phyloP scores from a whole-genome alignment of 2,329 filamentous ascomycete species.

The Fusarium decemcellulare region DNA sequence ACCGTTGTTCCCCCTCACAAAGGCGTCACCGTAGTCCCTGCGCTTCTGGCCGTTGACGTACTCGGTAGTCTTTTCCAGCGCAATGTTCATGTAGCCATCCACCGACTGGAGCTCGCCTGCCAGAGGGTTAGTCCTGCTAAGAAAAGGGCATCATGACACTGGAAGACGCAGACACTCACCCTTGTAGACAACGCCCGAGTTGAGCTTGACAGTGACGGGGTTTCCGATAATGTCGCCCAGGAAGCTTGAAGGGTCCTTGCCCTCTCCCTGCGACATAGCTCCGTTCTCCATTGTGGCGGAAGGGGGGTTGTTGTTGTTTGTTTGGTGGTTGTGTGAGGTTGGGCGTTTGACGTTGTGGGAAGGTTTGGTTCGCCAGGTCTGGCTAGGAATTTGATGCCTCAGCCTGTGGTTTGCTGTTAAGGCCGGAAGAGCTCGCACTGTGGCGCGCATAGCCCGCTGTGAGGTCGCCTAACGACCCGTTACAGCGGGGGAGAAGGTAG shows the following conservation, averaged over 20 bases:
- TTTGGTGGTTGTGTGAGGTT: conserved; percentile 9
- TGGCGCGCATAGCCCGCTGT: conserved; percentile 21
- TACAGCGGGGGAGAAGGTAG: conserved; percentile 33
- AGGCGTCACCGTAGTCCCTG: conserved; percentile 92
- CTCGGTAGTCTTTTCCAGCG: conserved; percentile 94
- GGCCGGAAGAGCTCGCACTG: conserved; percentile 43
- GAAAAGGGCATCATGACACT: conserved; percentile 2
- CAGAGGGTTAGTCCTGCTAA: conserved; percentile 13
- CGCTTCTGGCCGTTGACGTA: conserved; percentile 88
- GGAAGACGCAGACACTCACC: conserved; percentile 65
- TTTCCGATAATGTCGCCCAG: conserved; percentile 95
- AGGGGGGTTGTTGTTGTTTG: conserved; percentile 2
- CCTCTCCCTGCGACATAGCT: conserved; percentile 73
- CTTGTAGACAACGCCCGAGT: conserved; percentile 99
- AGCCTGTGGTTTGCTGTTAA: conserved; percentile 33
- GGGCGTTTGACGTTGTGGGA: conserved; percentile 24
- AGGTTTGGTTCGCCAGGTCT: background rate
- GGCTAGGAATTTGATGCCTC: conserved; percentile 28
- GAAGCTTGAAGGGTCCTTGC: conserved; percentile 94
- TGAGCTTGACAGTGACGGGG: conserved; percentile 95
- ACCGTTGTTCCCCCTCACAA: conserved; percentile 98
- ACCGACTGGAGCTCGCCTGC: conserved; percentile 95
- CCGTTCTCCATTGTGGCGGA: conserved; percentile 80
- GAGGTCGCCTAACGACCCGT: conserved; percentile 35
- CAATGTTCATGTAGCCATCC: conserved; percentile 99